Base-by-base conservation (phyloP, 140 eudicot genomes). In the Stevia rebaudiana region DNA sequence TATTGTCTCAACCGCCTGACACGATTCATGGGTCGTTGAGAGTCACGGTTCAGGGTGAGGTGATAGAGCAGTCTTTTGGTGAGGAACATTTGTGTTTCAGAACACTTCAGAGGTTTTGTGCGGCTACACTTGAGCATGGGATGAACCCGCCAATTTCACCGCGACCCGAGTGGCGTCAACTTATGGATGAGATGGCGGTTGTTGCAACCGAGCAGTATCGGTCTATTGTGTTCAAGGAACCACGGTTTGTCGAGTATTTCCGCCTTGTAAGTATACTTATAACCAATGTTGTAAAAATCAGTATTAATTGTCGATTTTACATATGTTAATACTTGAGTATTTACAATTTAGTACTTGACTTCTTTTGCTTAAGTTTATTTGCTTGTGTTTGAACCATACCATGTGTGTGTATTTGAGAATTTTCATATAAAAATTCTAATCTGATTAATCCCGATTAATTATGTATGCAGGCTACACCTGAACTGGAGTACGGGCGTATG, bases 21-120 rank as follows among this genome's bases (percentile, higher is more conserved):
- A 92, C 97, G 8, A 73, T 92, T 48, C 86, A 88, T 17, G 98
- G 98, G 59, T 81, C 95, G 0, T 77, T 92, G 42, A 85, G 98
- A 57, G 98, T 92, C 41, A 92, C 98, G 13, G 98, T 92, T 75
- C 98, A 92, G 66, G 98, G 97, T 9, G 98, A 92, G 74, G 98
- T 92, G 43, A 92, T 92, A 12, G 98, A 92, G 77, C 98, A 92
- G 30, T 88, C 97, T 6, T 92, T 92, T 54, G 98, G 98, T 25
- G 98, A 92, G 70, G 95, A 92, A 53, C 96, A 92, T 70, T 76
- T 92, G 83, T 92, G 98, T 56, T 92, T 92, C 43, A 79, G 97
- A 55, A 92, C 98, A 13, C 89, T 92, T 22, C 98, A 92, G 48
- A 83, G 98, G 62, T 92, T 82, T 60, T 85, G 89, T 43, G 96